Conservation (phyloP, 2,329 filamentous ascomycete genomes). For the Xylariaceae sp. region DNA sequence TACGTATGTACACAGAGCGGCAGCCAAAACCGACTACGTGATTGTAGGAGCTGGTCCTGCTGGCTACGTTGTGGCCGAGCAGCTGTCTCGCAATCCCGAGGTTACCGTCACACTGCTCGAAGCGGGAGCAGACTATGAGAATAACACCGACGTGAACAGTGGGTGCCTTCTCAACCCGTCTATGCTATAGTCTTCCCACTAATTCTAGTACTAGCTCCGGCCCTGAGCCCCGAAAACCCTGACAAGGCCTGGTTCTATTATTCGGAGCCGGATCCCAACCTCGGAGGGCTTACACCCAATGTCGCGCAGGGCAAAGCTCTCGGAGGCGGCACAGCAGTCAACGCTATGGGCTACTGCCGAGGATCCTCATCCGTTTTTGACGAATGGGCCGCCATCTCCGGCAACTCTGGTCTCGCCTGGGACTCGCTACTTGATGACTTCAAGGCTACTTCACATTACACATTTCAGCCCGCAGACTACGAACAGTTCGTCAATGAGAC, state of each 20-base stretch:
- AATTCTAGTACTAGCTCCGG: slow-evolving; percentile 14
- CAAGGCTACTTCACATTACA: slow-evolving; percentile 13
- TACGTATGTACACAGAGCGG: neutral
- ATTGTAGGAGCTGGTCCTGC: slow-evolving; percentile 4
- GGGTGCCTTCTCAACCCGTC: no score
- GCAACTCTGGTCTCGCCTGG: slow-evolving; percentile 15
- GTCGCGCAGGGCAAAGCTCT: slow-evolving; percentile 13
- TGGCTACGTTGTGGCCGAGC: slow-evolving; percentile 11
- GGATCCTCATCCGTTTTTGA: slow-evolving; percentile 19
- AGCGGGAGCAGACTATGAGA: slow-evolving; percentile 13
- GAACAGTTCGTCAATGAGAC: slow-evolving; percentile 12
- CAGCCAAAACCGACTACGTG: neutral
- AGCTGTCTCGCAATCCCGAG: slow-evolving; percentile 15
- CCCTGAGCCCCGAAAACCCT: slow-evolving; percentile 5
- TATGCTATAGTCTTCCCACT: no score
- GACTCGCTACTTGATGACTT: slow-evolving; percentile 15
- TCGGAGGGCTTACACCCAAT: slow-evolving; percentile 9
- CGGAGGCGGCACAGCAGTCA: slow-evolving; percentile 18
- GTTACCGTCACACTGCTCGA: slow-evolving; percentile 16
- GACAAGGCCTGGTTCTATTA: slow-evolving; percentile 1
- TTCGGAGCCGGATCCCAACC: slow-evolving; percentile 4
- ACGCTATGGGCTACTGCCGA: slow-evolving; percentile 19
- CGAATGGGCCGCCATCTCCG: slow-evolving; percentile 19
- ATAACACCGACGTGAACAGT: slow-evolving; percentile 10
- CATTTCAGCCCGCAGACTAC: slow-evolving; percentile 11